These are phyloP conservation scores for Salix koriyanagi DNA, from an alignment of 345 rosid species.

Conservation along the genomic window DNA sequence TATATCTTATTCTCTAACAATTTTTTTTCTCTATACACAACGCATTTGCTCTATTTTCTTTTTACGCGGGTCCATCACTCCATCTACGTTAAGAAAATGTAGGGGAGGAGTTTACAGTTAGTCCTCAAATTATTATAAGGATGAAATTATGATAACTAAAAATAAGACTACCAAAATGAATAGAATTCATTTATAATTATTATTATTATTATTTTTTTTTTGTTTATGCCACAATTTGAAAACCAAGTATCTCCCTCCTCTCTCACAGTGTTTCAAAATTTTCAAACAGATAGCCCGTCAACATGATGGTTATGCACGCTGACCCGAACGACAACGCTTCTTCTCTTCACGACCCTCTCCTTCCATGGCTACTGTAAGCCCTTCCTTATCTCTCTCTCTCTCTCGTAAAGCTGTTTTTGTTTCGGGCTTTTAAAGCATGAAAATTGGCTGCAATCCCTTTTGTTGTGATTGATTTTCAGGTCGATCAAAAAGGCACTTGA, in stretches of 20 bases:
- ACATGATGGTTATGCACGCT: slow-evolving; percentile 22
- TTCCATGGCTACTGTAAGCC: slow-evolving; percentile 54
- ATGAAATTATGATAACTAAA: too few relatives aligned
- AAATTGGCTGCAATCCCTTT: background rate
- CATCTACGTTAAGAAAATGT: too few relatives aligned
- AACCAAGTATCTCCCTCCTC: slow-evolving; percentile 5
- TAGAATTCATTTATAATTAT: too few relatives aligned
- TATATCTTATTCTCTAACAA: too few relatives aligned
- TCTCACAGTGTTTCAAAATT: background rate
- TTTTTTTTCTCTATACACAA: too few relatives aligned
- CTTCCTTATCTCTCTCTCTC: background rate
- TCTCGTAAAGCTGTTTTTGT: background rate
- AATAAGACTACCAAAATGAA: background rate
- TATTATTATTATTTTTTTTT: too few relatives aligned
- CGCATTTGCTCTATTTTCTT: too few relatives aligned
- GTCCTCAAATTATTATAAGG: too few relatives aligned
- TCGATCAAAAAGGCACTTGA: slow-evolving; percentile 44
- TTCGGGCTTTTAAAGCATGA: background rate
- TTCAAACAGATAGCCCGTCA: slow-evolving; percentile 7
- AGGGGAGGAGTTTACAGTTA: too few relatives aligned
- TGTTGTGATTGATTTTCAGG: slow-evolving; percentile 34
- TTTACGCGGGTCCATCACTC: too few relatives aligned
- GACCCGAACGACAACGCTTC: slow-evolving; percentile 12
- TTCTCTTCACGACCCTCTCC: slow-evolving; percentile 42
- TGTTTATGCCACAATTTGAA: slow-evolving; percentile 9